A percentile compares a stretch with the other conserved stretches of the same genome.
Evolutionary conservation across 768 basidiomycete species (phyloP).

Genomic region (Coprinellus aureogranulatus): DNA sequence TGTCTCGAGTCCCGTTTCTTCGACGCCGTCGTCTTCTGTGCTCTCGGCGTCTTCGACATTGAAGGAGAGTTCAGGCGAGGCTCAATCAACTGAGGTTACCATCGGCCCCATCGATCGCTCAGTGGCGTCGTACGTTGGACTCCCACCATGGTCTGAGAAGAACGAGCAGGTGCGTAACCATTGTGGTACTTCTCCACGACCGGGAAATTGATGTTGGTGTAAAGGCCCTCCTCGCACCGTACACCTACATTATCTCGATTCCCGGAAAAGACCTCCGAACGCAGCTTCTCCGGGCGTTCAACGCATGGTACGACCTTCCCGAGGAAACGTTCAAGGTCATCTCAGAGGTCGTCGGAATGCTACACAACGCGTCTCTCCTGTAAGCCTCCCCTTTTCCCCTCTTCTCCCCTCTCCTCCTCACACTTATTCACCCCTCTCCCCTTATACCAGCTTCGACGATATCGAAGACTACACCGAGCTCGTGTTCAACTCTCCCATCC

Average conservation of each 20-base stretch:
- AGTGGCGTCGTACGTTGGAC: neutral
- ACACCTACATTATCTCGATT: constrained; percentile 66
- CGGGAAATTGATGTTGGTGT: too few species aligned
- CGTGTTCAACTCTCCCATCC: too few species aligned
- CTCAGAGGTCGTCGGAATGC: constrained; percentile 73
- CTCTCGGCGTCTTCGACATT: too few species aligned
- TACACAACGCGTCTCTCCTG: constrained; percentile 86
- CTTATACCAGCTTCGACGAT: constrained; percentile 86
- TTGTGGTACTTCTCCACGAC: too few species aligned
- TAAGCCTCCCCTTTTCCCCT: too few species aligned
- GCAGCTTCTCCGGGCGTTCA: constrained; percentile 81
- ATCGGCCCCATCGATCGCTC: neutral
- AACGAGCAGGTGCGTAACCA: too few species aligned
- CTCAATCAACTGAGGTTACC: too few species aligned
- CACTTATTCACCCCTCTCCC: too few species aligned
- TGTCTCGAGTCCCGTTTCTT: too few species aligned
- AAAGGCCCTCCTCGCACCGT: constrained; percentile 71
- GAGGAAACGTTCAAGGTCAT: constrained; percentile 61
- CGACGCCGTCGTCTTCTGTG: too few species aligned
- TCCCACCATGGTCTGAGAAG: neutral
- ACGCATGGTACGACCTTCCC: constrained; percentile 78
- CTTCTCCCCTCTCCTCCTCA: too few species aligned
- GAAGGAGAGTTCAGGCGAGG: too few species aligned
- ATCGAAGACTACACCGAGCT: constrained; percentile 91
- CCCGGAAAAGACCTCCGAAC: constrained; percentile 86